Conservation (phyloP, 2,329 filamentous ascomycete species). For the Hypomyces rosellus region DNA sequence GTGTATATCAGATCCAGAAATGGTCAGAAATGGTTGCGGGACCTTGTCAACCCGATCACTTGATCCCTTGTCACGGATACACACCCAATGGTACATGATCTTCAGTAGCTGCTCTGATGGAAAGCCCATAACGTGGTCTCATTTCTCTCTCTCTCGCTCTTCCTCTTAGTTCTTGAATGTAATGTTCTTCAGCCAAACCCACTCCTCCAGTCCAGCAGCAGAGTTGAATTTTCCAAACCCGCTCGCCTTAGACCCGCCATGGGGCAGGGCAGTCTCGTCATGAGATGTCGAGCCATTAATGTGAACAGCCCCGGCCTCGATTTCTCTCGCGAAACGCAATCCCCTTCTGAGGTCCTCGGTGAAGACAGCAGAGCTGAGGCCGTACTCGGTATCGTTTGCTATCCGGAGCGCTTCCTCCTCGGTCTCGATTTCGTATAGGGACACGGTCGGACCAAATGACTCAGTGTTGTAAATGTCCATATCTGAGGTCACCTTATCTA, state of each 20-base stretch:
- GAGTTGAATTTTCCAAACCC: slow-evolving; percentile 57
- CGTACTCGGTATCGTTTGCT: slow-evolving; percentile 79
- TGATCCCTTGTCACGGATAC: no score
- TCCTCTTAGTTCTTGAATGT: slow-evolving; percentile 42
- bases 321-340: slow-evolving; percentile 52
- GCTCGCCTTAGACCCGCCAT: slow-evolving; percentile 60
- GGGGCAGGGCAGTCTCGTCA: slow-evolving; percentile 56
- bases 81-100: no score
- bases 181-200: slow-evolving; percentile 57
- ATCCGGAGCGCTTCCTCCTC: slow-evolving; percentile 67
- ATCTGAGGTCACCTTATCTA: slow-evolving; percentile 51
- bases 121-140: no score
- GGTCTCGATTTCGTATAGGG: slow-evolving; percentile 56
- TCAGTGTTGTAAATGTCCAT: slow-evolving; percentile 75
- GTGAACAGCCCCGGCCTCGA: slow-evolving; percentile 62
- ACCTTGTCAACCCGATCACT: no score
- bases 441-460: slow-evolving; percentile 71
- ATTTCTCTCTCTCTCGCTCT: no score
- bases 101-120: no score
- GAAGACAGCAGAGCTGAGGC: slow-evolving; percentile 65
- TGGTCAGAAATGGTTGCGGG: no score
- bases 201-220: slow-evolving; percentile 51
- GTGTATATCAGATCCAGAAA: no score
- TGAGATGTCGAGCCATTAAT: slow-evolving; percentile 62
- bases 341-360: slow-evolving; percentile 59